These are phyloP conservation scores for Stylosanthes scabra DNA, from an alignment of 331 rosid genomes.

Conservation along the genomic window DNA sequence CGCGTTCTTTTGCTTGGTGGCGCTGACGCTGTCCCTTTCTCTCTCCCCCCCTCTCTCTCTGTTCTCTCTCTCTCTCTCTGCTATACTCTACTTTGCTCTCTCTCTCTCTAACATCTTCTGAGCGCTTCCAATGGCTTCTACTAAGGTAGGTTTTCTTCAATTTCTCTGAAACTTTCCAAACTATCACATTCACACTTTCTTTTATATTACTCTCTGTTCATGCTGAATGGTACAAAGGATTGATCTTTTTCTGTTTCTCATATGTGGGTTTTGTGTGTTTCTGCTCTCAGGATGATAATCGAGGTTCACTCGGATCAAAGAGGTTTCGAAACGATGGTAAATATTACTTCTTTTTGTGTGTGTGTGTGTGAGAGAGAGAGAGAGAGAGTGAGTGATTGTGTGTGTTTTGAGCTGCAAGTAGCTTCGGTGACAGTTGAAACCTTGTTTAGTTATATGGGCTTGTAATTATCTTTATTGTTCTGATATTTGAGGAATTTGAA, in stretches of 20 bases:
- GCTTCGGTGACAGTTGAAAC: neutral
- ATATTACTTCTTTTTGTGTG: neutral
- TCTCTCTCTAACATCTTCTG: neutral
- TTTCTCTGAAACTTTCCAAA: constrained; percentile 9
- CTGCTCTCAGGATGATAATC: constrained; percentile 19
- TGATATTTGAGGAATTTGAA: neutral
- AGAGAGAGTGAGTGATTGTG: no score
- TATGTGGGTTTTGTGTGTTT: neutral
- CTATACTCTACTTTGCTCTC: neutral
- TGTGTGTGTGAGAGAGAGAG: no score
- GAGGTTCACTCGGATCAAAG: constrained; percentile 16
- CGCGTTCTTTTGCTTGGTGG: no score
- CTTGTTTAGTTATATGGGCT: neutral
- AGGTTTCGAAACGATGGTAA: constrained; percentile 26
- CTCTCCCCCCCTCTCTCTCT: neutral
- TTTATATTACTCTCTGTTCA: neutral
- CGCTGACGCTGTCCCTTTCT: no score
- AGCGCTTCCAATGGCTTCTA: constrained; percentile 18
- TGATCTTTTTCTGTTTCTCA: neutral
- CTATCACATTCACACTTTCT: neutral
- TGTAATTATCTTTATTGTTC: neutral
- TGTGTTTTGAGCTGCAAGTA: neutral
- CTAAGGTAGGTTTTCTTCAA: constrained; percentile 18
- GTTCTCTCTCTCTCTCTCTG: neutral
- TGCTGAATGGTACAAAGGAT: neutral